phyloP scores from a whole-genome alignment of 2,329 filamentous ascomycete species.

The Calonectria montana region DNA sequence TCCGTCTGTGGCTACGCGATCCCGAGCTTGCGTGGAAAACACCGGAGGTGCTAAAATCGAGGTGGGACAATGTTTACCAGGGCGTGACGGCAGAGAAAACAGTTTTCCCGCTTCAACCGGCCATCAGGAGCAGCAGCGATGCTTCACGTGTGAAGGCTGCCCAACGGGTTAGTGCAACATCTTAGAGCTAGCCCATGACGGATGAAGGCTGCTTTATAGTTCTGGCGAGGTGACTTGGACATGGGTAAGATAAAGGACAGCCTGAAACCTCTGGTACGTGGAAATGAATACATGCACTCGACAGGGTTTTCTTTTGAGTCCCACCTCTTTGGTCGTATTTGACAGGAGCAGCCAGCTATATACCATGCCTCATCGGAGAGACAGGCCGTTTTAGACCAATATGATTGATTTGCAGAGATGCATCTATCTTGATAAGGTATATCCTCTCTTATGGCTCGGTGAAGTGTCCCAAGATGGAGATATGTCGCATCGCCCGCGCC shows the following conservation, averaged over 20 bases:
- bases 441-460: neutral
- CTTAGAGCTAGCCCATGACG: neutral
- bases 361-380: too few relatives aligned
- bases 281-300: neutral
- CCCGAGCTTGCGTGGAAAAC: constrained; percentile 61
- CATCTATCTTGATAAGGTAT: too few relatives aligned
- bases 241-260: neutral
- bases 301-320: neutral
- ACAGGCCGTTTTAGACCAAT: neutral
- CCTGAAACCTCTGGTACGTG: neutral
- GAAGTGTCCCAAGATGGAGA: neutral
- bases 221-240: too few relatives aligned
- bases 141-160: constrained; percentile 25
- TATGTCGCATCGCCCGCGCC: neutral
- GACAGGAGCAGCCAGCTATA: neutral
- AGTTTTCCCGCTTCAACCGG: constrained; percentile 67
- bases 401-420: neutral
- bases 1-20: constrained; percentile 63
- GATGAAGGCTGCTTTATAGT: neutral
- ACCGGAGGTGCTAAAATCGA: constrained; percentile 54
- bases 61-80: constrained; percentile 66
- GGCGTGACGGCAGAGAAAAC: constrained; percentile 62
- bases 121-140: constrained; percentile 41
- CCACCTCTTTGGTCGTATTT: too few relatives aligned
- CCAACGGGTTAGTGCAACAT: neutral